Conservation (phyloP, 208 protist genomes). For the Trypanosoma vivax region DNA sequence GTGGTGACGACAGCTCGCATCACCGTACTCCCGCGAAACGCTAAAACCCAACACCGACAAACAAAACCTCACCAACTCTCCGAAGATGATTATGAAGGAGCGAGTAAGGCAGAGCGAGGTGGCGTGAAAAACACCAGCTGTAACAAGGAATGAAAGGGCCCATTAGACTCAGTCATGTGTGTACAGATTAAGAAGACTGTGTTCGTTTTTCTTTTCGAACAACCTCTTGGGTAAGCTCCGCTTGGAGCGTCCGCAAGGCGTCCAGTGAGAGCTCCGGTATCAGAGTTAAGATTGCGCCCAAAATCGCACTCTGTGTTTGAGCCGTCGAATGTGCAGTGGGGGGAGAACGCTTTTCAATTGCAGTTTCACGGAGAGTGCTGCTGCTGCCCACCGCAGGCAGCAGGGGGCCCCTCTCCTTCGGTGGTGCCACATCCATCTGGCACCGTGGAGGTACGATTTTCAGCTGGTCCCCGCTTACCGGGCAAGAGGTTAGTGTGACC, state of each 20-base stretch:
- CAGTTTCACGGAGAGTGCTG: neutral
- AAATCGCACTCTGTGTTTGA: constrained; percentile 69
- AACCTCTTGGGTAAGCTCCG: constrained; percentile 60
- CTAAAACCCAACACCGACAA: too few relatives aligned
- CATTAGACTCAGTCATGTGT: too few relatives aligned
- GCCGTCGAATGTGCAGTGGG: constrained; percentile 28
- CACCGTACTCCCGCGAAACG: too few relatives aligned
- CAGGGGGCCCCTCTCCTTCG: neutral
- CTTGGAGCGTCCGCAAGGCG: constrained; percentile 69
- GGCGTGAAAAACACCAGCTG: too few relatives aligned
- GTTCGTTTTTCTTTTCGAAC: constrained; percentile 19
- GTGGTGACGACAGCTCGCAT: too few relatives aligned
- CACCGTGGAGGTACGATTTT: too few relatives aligned
- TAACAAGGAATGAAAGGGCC: too few relatives aligned
- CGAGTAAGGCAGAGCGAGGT: too few relatives aligned
- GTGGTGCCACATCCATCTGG: too few relatives aligned
- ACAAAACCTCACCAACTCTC: too few relatives aligned
- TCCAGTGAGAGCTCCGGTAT: constrained; percentile 78
- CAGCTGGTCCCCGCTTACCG: constrained; percentile 20
- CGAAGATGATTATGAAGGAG: too few relatives aligned
- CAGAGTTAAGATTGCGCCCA: constrained; percentile 75
- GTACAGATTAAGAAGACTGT: too few relatives aligned
- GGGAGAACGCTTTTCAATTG: neutral
- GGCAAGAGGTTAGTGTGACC: constrained; percentile 1
- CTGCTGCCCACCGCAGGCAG: neutral